A percentile compares a stretch with the other conserved stretches of the same genome.
phyloP scores from a whole-genome alignment of 257 asterid genomes.

The Datura wrightii region DNA sequence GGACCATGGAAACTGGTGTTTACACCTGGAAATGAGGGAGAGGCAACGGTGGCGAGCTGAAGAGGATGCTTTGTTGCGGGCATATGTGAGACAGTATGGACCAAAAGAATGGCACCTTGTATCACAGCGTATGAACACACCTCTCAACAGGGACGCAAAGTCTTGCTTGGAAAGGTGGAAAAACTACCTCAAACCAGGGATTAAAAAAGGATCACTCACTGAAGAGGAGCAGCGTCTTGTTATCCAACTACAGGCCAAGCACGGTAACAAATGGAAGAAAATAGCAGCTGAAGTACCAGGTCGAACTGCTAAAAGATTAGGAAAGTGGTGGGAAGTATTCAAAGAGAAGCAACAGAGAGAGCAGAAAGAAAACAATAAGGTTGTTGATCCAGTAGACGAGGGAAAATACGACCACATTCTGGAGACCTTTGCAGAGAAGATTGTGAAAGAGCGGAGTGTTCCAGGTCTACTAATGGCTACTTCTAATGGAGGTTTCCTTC shows the following conservation, averaged over 20 bases:
- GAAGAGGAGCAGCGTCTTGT: conserved; percentile 69
- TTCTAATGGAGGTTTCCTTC: conserved; percentile 58
- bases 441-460: conserved; percentile 45
- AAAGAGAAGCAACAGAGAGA: conserved; percentile 60
- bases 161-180: conserved; percentile 86
- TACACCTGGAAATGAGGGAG: conserved; percentile 66
- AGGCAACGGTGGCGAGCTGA: conserved; percentile 82
- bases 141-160: conserved; percentile 62
- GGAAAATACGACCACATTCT: conserved; percentile 66
- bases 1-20: conserved; percentile 53
- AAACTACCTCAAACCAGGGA: conserved; percentile 73
- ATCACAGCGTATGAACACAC: conserved; percentile 59
- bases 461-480: conserved; percentile 56
- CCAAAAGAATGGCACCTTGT: conserved; percentile 75
- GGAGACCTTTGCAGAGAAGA: conserved; percentile 66
- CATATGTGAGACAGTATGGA: conserved; percentile 68
- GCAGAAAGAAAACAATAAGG: conserved; percentile 47
- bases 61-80: conserved; percentile 68
- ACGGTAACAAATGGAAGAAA: conserved; percentile 81
- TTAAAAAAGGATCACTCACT: conserved; percentile 67
- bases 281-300: conserved; percentile 78
- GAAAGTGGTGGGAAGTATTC: conserved; percentile 80
- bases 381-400: conserved; percentile 49
- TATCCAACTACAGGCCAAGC: conserved; percentile 53
- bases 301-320: conserved; percentile 69